These are phyloP conservation scores for Helianthus tuberosus DNA, from an alignment of 129 eudicot genomes.

Conservation along the genomic window DNA sequence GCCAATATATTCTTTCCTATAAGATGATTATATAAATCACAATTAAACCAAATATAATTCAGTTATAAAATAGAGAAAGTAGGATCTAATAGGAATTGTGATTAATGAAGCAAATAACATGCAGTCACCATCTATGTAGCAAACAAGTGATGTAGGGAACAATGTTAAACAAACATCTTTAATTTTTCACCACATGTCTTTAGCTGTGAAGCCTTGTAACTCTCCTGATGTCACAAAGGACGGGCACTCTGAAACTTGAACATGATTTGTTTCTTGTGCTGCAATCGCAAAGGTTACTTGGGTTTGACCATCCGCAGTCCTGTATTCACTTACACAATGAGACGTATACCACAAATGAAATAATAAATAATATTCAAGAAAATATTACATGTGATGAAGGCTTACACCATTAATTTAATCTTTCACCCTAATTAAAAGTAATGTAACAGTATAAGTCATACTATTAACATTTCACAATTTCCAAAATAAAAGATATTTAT, in stretches of 20 bases:
- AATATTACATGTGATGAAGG: too few species aligned
- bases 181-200: slow-evolving; percentile 85
- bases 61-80: slow-evolving; percentile 5
- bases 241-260: slow-evolving; percentile 84
- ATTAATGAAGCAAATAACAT: background rate
- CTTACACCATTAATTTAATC: too few species aligned
- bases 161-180: slow-evolving; percentile 63
- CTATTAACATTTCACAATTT: too few species aligned
- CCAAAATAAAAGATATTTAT: too few species aligned
- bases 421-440: too few species aligned
- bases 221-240: slow-evolving; percentile 80
- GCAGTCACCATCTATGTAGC: background rate
- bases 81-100: background rate
- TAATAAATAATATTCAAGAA: too few species aligned
- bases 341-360: too few species aligned
- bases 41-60: too few species aligned
- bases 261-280: slow-evolving; percentile 74
- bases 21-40: too few species aligned
- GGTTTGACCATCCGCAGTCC: slow-evolving; percentile 34
- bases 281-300: slow-evolving; percentile 86
- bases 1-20: too few species aligned
- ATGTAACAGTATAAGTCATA: too few species aligned
- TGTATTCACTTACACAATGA: too few species aligned
- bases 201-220: slow-evolving; percentile 73
- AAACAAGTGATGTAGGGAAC: background rate